phyloP scores from a whole-genome alignment of 176 grass and related monocot genomes.

The Alopecurus myosuroides region DNA sequence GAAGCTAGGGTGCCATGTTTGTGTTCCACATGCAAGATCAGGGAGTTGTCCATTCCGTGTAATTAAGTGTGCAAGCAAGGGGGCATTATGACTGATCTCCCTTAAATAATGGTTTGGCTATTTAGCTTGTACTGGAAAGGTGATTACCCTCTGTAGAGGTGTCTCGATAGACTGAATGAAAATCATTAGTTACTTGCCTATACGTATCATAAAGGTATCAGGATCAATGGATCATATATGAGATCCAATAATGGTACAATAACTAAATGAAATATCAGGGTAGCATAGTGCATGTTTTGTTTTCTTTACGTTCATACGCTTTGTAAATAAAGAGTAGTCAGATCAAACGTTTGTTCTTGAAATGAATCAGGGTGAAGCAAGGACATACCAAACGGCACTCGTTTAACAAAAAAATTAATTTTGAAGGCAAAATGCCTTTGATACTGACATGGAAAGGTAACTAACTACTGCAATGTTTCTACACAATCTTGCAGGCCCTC shows the following conservation, averaged over 20 bases:
- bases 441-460: neutral
- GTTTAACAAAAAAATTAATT: neutral
- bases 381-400: neutral
- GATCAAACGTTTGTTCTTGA: neutral
- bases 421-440: neutral
- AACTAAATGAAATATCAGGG: neutral
- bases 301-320: neutral
- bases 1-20: neutral
- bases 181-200: neutral
- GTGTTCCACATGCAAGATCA: neutral
- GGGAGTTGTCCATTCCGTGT: neutral
- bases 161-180: neutral
- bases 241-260: neutral
- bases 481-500: neutral
- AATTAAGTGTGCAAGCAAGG: neutral
- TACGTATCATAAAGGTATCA: neutral
- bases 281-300: neutral
- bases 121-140: neutral
- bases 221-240: neutral
- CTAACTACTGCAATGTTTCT: neutral
- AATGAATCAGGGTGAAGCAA: slow-evolving; percentile 3
- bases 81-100: neutral
- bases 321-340: neutral
- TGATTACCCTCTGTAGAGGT: neutral
- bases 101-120: neutral